Evolutionary conservation across 2,329 filamentous ascomycete species (phyloP).

Genomic region (Onygenales sp.): DNA sequence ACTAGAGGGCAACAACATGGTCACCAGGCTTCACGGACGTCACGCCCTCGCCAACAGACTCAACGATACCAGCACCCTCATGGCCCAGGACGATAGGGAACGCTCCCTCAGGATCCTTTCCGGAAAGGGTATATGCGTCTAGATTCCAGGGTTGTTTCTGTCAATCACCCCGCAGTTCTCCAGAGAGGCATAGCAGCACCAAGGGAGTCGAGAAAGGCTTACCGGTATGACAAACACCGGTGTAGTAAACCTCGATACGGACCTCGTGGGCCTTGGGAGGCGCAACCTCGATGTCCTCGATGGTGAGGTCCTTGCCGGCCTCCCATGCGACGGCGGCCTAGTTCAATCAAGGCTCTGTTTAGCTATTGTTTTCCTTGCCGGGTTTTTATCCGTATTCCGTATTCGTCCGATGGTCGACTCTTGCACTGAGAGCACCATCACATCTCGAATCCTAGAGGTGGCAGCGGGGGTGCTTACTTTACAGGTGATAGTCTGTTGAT

Average conservation of each 20-base stretch:
- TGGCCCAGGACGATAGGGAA: constrained; percentile 85
- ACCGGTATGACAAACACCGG: constrained; percentile 98
- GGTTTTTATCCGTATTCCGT: not conserved
- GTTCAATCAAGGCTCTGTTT: constrained; percentile 12
- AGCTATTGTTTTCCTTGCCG: not conserved
- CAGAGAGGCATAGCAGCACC: not conserved
- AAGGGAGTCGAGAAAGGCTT: constrained; percentile 13
- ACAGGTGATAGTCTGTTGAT: constrained; percentile 75
- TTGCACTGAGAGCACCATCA: not conserved
- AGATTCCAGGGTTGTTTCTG: not conserved
- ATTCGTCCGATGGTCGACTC: not conserved
- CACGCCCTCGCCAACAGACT: constrained; percentile 89
- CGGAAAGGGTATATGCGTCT: constrained; percentile 91
- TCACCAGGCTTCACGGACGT: constrained; percentile 90
- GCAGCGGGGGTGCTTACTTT: constrained; percentile 43
- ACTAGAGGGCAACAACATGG: constrained; percentile 84
- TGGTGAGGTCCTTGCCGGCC: constrained; percentile 75
- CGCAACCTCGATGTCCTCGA: constrained; percentile 88
- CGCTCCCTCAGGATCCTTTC: constrained; percentile 93
- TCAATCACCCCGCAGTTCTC: not conserved
- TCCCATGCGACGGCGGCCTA: constrained; percentile 95
- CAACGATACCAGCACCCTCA: constrained; percentile 84
- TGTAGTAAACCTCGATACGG: constrained; percentile 94
- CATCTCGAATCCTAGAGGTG: not conserved
- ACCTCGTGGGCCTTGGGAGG: constrained; percentile 89